Percentiles rank a stretch among this genome's conserved stretches.
Conservation (phyloP, 768 basidiomycete genomes). For the Lentinus brumalis region DNA sequence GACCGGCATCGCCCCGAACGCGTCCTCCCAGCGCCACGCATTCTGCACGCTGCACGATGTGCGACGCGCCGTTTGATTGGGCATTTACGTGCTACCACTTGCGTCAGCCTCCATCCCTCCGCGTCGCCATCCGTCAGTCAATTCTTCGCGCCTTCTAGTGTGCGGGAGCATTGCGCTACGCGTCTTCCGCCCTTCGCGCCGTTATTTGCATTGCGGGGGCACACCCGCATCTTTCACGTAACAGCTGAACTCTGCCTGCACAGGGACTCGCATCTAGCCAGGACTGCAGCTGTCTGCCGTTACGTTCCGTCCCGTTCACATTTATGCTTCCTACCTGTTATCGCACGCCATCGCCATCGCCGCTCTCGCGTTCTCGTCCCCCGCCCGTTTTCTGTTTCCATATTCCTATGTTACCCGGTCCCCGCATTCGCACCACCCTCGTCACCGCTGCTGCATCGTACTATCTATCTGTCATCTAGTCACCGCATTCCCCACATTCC, state of each 20-base stretch:
- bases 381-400: too few relatives aligned
- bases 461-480: conserved; percentile 13
- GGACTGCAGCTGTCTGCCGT: conserved; percentile 7
- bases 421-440: conserved; percentile 11
- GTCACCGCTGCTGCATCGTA: conserved; percentile 12
- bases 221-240: conserved; percentile 10
- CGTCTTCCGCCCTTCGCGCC: conserved; percentile 12
- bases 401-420: background rate
- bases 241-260: background rate
- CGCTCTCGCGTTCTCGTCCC: background rate
- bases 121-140: conserved; percentile 10
- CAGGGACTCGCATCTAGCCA: conserved; percentile 1
- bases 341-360: conserved; percentile 17
- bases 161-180: background rate
- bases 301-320: conserved; percentile 6
- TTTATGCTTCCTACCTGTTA: conserved; percentile 9
- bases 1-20: background rate
- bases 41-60: background rate
- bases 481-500: background rate
- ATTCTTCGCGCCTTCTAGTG: background rate
- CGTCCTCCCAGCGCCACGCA: background rate
- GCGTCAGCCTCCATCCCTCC: background rate
- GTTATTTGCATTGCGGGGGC: conserved; percentile 12
- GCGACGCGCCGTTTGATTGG: background rate
- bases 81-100: background rate